phyloP scores from a whole-genome alignment of 1,284 basidiomycete species.

The Tremellales sp. region DNA sequence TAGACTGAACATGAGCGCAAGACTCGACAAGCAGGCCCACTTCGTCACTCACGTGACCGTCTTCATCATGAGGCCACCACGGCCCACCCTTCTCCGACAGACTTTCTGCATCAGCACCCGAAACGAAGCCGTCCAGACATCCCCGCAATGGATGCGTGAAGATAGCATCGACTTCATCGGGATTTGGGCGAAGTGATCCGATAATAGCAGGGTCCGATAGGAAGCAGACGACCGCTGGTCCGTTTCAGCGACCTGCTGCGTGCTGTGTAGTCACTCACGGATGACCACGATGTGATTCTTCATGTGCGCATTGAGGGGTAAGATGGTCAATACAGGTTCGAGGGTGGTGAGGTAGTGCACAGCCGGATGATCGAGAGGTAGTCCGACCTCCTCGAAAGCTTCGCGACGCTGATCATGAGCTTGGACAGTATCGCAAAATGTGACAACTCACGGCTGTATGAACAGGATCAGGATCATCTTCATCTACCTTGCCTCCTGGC shows the following conservation, averaged over 20 bases:
- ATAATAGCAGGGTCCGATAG: conserved; percentile 59
- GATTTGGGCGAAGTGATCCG: conserved; percentile 55
- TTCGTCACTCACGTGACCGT: conserved; percentile 55
- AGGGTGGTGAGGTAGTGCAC: conserved; percentile 64
- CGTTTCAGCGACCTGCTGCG: neutral
- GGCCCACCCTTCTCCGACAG: conserved; percentile 60
- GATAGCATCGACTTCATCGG: conserved; percentile 69
- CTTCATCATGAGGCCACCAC: conserved; percentile 70
- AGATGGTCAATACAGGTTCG: conserved; percentile 69
- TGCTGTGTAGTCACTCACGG: conserved; percentile 24
- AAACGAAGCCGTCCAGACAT: conserved; percentile 57
- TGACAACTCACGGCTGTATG: conserved; percentile 65
- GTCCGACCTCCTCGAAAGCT: conserved; percentile 72
- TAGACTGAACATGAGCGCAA: no score
- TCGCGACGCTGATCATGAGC: conserved; percentile 60
- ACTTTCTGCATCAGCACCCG: conserved; percentile 41
- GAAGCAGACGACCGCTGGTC: conserved; percentile 67
- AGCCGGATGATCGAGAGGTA: conserved; percentile 58
- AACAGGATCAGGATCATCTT: conserved; percentile 59
- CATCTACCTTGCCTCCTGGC: conserved; percentile 76
- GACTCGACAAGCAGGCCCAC: neutral
- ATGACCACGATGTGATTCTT: conserved; percentile 48
- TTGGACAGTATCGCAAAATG: neutral
- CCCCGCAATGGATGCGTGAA: conserved; percentile 72
- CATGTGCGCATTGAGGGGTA: conserved; percentile 53